phyloP scores from a whole-genome alignment of 176 grass and related monocot genomes.

The Miscanthus lutarioriparius region DNA sequence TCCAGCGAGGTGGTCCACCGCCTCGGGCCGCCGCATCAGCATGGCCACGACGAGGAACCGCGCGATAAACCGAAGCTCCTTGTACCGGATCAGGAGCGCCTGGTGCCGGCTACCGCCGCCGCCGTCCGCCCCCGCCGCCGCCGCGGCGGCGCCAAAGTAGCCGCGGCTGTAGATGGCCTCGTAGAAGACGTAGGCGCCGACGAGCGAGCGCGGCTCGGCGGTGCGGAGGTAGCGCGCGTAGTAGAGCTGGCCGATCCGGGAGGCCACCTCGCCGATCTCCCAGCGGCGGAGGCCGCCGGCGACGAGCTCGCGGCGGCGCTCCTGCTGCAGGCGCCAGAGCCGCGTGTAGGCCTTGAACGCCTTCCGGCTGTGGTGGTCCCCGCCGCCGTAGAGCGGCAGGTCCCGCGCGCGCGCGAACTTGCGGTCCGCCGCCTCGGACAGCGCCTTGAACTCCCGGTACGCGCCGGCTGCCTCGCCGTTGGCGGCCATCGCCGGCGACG shows the following conservation, averaged over 20 bases:
- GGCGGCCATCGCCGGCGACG: constrained; percentile 54
- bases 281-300: constrained; percentile 64
- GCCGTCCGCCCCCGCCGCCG: constrained; percentile 17
- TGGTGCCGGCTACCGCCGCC: constrained; percentile 40
- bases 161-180: constrained; percentile 93
- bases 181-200: constrained; percentile 97
- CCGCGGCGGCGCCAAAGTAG: constrained; percentile 59
- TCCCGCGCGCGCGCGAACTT: constrained; percentile 97
- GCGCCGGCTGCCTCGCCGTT: constrained; percentile 38
- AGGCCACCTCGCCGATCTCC: constrained; percentile 96
- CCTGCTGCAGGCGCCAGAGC: constrained; percentile 87
- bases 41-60: constrained; percentile 85
- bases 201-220: constrained; percentile 83
- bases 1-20: constrained; percentile 63
- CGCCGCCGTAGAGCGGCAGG: constrained; percentile 70
- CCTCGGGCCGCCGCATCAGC: constrained; percentile 70
- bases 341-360: constrained; percentile 98
- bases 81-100: constrained; percentile 71
- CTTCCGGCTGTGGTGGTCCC: constrained; percentile 77
- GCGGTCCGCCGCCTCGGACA: constrained; percentile 71
- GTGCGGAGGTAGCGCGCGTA: constrained; percentile 94
- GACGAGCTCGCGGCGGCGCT: constrained; percentile 70
- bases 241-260: constrained; percentile 99
- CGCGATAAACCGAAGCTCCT: constrained; percentile 87
- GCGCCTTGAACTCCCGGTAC: constrained; percentile 65